Evolutionary conservation across 179 eudicot genomes (phyloP).

Genomic region (Beta macrorhiza): DNA sequence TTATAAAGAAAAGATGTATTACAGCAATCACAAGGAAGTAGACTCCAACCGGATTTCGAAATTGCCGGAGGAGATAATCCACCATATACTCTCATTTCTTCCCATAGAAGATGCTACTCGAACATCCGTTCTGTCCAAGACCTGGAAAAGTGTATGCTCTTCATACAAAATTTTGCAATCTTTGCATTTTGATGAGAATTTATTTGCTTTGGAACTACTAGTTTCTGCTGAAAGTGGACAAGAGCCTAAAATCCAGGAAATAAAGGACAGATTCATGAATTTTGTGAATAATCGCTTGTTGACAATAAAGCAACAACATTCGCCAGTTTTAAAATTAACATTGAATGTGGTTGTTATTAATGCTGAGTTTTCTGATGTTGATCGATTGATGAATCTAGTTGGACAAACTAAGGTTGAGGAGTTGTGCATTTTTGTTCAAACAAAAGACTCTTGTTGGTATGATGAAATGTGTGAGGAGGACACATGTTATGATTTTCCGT

Average conservation of each 20-base stretch:
- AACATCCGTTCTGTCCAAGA: slow-evolving; percentile 21
- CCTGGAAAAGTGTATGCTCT: slow-evolving; percentile 9
- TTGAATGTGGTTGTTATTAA: slow-evolving; percentile 6
- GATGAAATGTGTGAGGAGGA: too few species aligned
- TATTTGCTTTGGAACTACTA: not conserved
- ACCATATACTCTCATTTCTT: slow-evolving; percentile 1
- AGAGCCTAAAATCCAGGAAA: not conserved
- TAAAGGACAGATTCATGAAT: slow-evolving; percentile 17
- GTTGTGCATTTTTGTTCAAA: slow-evolving; percentile 11
- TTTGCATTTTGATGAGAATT: slow-evolving; percentile 15
- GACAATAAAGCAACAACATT: not conserved
- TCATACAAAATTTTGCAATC: slow-evolving; percentile 11
- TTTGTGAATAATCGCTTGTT: slow-evolving; percentile 8
- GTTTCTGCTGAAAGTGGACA: not conserved
- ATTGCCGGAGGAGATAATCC: slow-evolving; percentile 16
- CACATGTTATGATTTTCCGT: not conserved
- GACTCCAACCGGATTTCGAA: slow-evolving; percentile 10
- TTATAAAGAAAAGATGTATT: not conserved
- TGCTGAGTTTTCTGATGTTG: not conserved
- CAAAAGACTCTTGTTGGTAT: not conserved
- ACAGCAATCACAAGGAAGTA: too few species aligned
- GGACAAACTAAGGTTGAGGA: slow-evolving; percentile 9
- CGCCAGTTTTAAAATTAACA: slow-evolving; percentile 3
- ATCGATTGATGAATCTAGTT: slow-evolving; percentile 8
- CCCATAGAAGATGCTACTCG: slow-evolving; percentile 13